Base-by-base conservation (phyloP, 306 rosid species). In the Fragaria nilgerrensis region DNA sequence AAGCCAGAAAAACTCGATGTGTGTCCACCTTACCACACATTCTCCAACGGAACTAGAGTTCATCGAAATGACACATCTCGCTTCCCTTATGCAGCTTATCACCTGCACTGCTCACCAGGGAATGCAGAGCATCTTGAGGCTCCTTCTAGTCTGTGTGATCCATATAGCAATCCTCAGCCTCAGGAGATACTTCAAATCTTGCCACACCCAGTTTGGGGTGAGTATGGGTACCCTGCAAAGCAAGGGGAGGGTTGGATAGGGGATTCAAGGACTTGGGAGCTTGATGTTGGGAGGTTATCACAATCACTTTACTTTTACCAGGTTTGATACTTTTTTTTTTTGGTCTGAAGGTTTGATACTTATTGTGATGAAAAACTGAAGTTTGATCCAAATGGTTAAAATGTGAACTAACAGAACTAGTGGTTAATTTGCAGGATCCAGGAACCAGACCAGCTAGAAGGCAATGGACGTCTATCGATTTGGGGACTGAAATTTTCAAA, bases 141-240 rank as follows among this genome's bases (percentile, higher is more conserved):
- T 25, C 92, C 90, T 8, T 82, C 41, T 29, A 80, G 43, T 11
- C 19, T 84, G 5, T 85, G 87, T 45, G 93, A 89, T 75, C 86
- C 91, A 0, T 87, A 89, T 66, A 90, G 91, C 68, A 86, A 87
- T 70, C 94, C 94, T 39, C 92, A 86, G 43, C 82, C 94, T 58
- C 91, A 90, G 65, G 94, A 90, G 82, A 90, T 90, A 52, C 2
- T 90, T 64, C 94, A 86, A 43, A 88, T 90, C 77, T 65, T 86
- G 81, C 94, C 92, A 17, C 92, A 88, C 65, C 84, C 82, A 17
- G 89, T 88, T 65, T 87, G 94, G 90, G 92, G 83, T 2, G 90
- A 84, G 0, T 90, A 86, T 15, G 89, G 94, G 0, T 90, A 90
- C 72, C 90, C 95, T 7, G 83, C 88, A 7, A 83, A 68, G 67